These are phyloP conservation scores for Tolypocladium endophyticum DNA, from an alignment of 2,329 filamentous ascomycete genomes.

Conservation along the genomic window DNA sequence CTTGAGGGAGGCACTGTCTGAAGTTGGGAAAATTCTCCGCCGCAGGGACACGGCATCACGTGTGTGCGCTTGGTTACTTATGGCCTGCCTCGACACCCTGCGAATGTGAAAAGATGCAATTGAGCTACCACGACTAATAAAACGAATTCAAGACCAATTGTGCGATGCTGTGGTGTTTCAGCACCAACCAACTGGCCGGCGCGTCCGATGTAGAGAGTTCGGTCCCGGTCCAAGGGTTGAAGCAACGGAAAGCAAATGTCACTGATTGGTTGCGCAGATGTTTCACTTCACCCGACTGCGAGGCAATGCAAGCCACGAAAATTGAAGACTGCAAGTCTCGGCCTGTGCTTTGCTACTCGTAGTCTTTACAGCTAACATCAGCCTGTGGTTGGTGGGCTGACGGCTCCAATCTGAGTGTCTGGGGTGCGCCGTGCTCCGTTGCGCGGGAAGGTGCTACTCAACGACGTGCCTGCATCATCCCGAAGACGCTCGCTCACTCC, in stretches of 20 bases:
- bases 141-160: not conserved
- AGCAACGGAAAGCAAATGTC: not conserved
- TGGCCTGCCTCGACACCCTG: not conserved
- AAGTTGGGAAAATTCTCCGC: not conserved
- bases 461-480: not conserved
- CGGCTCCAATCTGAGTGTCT: not conserved
- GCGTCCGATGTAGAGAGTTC: not conserved
- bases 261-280: not conserved
- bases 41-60: not conserved
- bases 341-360: not conserved
- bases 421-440: not conserved
- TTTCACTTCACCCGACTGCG: not conserved
- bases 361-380: not conserved
- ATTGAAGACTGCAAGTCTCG: not conserved
- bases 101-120: not conserved
- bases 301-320: not conserved
- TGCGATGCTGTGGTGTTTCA: not conserved
- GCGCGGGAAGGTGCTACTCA: not conserved
- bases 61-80: not conserved
- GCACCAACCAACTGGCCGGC: not conserved
- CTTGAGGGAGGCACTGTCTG: not conserved
- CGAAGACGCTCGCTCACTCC: not conserved
- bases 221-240: not conserved
- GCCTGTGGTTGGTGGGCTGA: not conserved
- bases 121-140: not conserved